Base-by-base conservation (phyloP, 306 rosid genomes). In the Cucumis hystrix region DNA sequence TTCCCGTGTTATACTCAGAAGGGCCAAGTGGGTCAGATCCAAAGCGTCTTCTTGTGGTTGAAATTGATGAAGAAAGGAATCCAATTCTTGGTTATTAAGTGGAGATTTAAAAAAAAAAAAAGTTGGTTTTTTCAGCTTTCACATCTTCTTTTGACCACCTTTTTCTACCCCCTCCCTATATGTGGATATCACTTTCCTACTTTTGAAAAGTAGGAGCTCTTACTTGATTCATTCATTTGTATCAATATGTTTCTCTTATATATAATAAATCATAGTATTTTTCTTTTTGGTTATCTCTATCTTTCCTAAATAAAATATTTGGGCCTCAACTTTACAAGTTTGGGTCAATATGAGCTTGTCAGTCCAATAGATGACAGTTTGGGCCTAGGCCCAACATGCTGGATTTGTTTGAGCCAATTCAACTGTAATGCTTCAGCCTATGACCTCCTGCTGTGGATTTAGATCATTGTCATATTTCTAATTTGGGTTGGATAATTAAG, bases 21-120 rank as follows among this genome's bases (percentile, higher is more conserved):
- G 99, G 99, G 56, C 97, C 97, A 52, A 85, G 55, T 13, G 97
- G 99, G 60, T 92, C 97, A 9, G 88, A 89, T 81, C 96, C 93
- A 43, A 76, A 88, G 58, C 88, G 43, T 80, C 87, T 89, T 66
- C 87, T 95, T 69, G n/a, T 83, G 58, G 80, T 95, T 20, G 97
- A 92, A 82, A 95, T 95, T 49, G 97, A 95, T 67, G 98, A 95
- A 82, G 88, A 78, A 75, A 90, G 97, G 84, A 95, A 95, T 80
- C 99, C 99, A 18, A 92, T 95, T 80, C 90, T 91, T 40, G 87
- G 83, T 47, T 73, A 49, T 82, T 92, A 81, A 72, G 74, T 66
- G 58, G 17, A 28, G 1, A 28, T 28, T 28, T 28, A 28, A 28
- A 28, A 28, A 28, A 28, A 28, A 23, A 7, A 39, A 40, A 66